Evolutionary conservation across 306 rosid species (phyloP).

Genomic region (Boehmeria nivea): DNA sequence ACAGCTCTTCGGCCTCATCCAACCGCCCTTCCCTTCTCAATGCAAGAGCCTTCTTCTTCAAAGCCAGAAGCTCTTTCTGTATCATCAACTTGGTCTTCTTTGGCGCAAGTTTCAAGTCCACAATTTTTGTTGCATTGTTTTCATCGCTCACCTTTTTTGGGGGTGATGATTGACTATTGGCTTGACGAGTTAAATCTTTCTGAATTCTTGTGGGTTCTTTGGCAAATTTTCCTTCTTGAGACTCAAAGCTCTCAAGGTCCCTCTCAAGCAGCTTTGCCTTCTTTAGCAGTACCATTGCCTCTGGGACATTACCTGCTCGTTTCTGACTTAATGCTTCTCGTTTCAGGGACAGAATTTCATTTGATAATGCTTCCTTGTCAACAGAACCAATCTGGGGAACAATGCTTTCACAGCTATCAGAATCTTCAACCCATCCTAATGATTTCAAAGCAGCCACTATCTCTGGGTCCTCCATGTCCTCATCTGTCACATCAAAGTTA

Average conservation of each 20-base stretch:
- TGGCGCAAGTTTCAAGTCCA: slow-evolving; percentile 30
- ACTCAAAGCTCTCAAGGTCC: slow-evolving; percentile 41
- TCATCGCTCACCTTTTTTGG: slow-evolving; percentile 28
- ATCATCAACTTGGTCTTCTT: slow-evolving; percentile 65
- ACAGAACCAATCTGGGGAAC: slow-evolving; percentile 30
- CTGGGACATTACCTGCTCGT: slow-evolving; percentile 68
- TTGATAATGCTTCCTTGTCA: slow-evolving; percentile 51
- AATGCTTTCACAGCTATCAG: slow-evolving; percentile 24
- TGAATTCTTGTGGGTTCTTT: slow-evolving; percentile 21
- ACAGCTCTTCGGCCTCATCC: slow-evolving; percentile 78
- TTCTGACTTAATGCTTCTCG: slow-evolving; percentile 77
- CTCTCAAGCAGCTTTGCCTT: slow-evolving; percentile 75
- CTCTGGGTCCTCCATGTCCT: slow-evolving; percentile 88
- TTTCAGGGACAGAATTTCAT: slow-evolving; percentile 72
- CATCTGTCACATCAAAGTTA: slow-evolving; percentile 79
- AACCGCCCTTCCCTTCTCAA: slow-evolving; percentile 87
- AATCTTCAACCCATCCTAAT: slow-evolving; percentile 75
- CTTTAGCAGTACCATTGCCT: slow-evolving; percentile 75
- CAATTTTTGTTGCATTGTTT: slow-evolving; percentile 25
- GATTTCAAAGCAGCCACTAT: slow-evolving; percentile 62
- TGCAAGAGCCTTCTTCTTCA: slow-evolving; percentile 76
- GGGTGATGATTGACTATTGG: slow-evolving; percentile 27
- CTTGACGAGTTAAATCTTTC: slow-evolving; percentile 26
- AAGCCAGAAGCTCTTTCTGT: slow-evolving; percentile 81
- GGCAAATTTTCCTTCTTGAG: slow-evolving; percentile 28